These are phyloP conservation scores for Fusarium euwallaceae DNA, from an alignment of 2,329 filamentous ascomycete species.

Conservation along the genomic window DNA sequence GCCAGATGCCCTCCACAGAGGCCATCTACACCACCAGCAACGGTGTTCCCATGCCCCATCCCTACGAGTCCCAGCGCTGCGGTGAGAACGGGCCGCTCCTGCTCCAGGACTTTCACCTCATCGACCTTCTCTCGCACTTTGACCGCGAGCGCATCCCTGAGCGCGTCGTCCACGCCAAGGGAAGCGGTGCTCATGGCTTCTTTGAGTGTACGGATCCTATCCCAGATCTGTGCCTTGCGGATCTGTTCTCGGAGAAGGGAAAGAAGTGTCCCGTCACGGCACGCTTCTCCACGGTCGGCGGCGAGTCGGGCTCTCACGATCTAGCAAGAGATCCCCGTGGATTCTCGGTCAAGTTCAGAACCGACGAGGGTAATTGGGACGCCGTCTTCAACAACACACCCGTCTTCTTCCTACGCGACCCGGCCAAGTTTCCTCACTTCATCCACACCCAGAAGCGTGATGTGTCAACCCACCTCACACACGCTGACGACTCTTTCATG, in stretches of 20 bases:
- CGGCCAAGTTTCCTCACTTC: conserved; percentile 79
- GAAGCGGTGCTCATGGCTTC: conserved; percentile 67
- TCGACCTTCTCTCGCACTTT: conserved; percentile 72
- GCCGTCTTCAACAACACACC: conserved; percentile 68
- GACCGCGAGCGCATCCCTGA: conserved; percentile 73
- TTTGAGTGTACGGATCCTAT: conserved; percentile 62
- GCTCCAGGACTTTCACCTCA: conserved; percentile 71
- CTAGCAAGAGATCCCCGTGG: conserved; percentile 79
- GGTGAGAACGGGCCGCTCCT: conserved; percentile 71
- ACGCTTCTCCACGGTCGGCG: conserved; percentile 82
- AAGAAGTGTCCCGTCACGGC: conserved; percentile 77
- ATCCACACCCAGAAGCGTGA: conserved; percentile 84
- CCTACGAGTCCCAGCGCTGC: conserved; percentile 68
- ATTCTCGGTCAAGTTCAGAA: conserved; percentile 80
- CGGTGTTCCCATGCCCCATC: conserved; percentile 68
- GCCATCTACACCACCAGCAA: conserved; percentile 68
- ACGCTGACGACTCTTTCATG: conserved; percentile 25
- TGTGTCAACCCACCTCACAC: conserved; percentile 69
- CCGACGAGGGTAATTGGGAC: conserved; percentile 52
- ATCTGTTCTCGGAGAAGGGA: conserved; percentile 70
- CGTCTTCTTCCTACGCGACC: conserved; percentile 81
- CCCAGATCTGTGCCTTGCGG: conserved; percentile 67
- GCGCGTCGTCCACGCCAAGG: conserved; percentile 72
- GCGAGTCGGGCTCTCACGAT: conserved; percentile 79
- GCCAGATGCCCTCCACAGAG: conserved; percentile 54